A percentile compares a stretch with the other conserved stretches of the same genome.
Evolutionary conservation across 306 rosid species (phyloP).

Genomic region (Medicago truncatula): MtrunA17r5.0-ANR NC_053043.1:47127001-47127500

Average conservation of each 20-base stretch:
- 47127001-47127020: background rate
- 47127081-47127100: constrained; percentile 19
- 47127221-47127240: background rate
- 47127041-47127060: background rate
- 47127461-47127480: background rate
- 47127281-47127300: constrained; percentile 70
- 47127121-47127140: constrained; percentile 71
- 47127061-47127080: background rate
- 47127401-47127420: background rate
- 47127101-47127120: constrained; percentile 71
- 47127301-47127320: constrained; percentile 74
- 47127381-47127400: background rate
- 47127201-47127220: constrained; percentile 17
- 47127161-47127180: constrained; percentile 77
- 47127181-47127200: constrained; percentile 71
- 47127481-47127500: background rate
- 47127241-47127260: background rate
- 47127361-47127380: constrained; percentile 16
- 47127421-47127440: background rate
- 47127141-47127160: constrained; percentile 56
- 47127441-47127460: background rate
- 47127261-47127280: constrained; percentile 49
- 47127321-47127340: constrained; percentile 72
- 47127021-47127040: background rate
- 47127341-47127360: constrained; percentile 85